Base-by-base conservation (phyloP, 345 rosid genomes). In the Euphorbia tirucalli region DNA sequence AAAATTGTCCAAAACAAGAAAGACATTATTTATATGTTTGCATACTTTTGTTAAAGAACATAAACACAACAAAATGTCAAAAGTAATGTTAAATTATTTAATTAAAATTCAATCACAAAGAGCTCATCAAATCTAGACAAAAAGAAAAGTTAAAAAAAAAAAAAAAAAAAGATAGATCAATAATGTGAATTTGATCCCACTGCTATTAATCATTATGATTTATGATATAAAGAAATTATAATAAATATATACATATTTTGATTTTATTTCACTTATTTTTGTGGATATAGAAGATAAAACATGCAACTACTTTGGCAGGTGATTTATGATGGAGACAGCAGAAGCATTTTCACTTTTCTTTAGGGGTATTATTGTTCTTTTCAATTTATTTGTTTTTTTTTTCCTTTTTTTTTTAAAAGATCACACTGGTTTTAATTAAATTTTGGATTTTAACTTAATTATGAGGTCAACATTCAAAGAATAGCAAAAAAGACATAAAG, bases 301-400 rank as follows among this genome's bases (percentile, higher is more conserved):
- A 60, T 16, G 16, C 6, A 18, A 39, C 68, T 66, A 61, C 58
- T 69, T 54, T 24, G 11, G 19, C 18, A 46, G 14, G 52, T 46
- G 16, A 46, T 46, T 35, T 46, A 16, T 46, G 52, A 46, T 46
- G 66, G 48, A 61, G 55, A 49, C 27, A 70, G 75, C 22, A 18
- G 66, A 68, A 65, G 25, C 80, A 72, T 66, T 69, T 75, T 81
- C 80, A 94, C 44, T 46, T 46, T 46, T 46, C 11, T 46, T 8
- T 44, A 44, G 14, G 49, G 15, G 49, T 44, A 44, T 35, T 3
- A 35, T 35, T 3, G 39, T 35, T 3, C 39, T 35, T 3, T 35
- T 35, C 39, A 35, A 3, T 35, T 7, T 35, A 35, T 35, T 35
- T n/a, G n/a, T n/a, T n/a, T n/a, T n/a, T n/a, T n/a, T n/a, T n/a